Evolutionary conservation across 192 early-diverging fungal genomes (phyloP).

Genomic region (Coemansia sp.): DNA sequence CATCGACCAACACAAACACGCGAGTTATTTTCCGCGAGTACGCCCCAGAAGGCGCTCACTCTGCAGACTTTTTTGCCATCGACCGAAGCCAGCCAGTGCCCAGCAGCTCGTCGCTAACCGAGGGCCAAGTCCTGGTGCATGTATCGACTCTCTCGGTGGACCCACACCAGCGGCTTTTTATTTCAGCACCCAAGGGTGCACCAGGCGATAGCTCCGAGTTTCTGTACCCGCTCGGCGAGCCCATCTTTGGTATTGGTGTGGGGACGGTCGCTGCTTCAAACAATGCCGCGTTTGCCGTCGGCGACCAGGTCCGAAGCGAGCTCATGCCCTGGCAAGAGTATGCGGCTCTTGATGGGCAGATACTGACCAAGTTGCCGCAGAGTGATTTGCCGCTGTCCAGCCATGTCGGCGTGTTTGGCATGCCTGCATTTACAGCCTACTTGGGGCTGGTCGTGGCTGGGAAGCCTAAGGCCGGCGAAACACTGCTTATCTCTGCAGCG

Average conservation of each 20-base stretch:
- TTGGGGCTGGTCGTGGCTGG: slow-evolving; percentile 59
- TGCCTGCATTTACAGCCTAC: slow-evolving; percentile 81
- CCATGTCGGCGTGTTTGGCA: slow-evolving; percentile 68
- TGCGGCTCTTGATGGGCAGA: slow-evolving; percentile 37
- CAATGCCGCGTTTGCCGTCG: slow-evolving; percentile 54
- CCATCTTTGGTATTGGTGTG: slow-evolving; percentile 59
- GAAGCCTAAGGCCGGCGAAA: slow-evolving; percentile 76
- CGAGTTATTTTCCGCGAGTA: slow-evolving; percentile 27
- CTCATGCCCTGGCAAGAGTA: slow-evolving; percentile 58
- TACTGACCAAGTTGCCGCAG: slow-evolving; percentile 11
- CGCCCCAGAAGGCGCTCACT: slow-evolving; percentile 13
- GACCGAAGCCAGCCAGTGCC: slow-evolving; percentile 25
- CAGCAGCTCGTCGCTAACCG: neutral
- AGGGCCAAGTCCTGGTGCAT: slow-evolving; percentile 52
- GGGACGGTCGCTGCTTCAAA: slow-evolving; percentile 63
- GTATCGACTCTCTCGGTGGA: slow-evolving; percentile 67
- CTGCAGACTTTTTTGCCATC: slow-evolving; percentile 15
- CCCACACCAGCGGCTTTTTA: slow-evolving; percentile 71
- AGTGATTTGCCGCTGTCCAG: slow-evolving; percentile 52
- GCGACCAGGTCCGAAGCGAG: slow-evolving; percentile 61
- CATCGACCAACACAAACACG: slow-evolving; percentile 11
- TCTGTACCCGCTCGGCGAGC: slow-evolving; percentile 53
- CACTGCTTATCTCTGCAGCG: slow-evolving; percentile 75
- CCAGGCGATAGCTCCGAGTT: slow-evolving; percentile 48
- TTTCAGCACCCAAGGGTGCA: slow-evolving; percentile 48